Evolutionary conservation across 306 rosid species (phyloP), one percentile per base, ranked within the genome.

Genomic region (Calophaca sinica): DNA sequence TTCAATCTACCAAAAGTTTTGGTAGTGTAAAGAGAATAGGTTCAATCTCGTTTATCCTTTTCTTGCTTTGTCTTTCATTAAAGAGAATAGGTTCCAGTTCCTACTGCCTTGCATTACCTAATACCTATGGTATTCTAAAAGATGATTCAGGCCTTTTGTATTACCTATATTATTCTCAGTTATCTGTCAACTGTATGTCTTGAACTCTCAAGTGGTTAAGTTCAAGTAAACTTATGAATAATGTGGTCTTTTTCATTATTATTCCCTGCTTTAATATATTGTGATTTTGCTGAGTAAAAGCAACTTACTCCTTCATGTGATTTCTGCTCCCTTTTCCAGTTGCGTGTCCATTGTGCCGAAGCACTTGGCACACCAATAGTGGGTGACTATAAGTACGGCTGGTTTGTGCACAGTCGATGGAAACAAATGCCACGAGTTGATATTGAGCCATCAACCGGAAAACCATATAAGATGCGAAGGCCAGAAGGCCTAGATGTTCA

Each of bases 341-440:
- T 94, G 68, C 91, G 97, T 14, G 97, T 94, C 50, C 98, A 94
- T 82, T 94, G 98, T 51, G 97, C 98, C 33, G 97, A 94, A 88
- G 98, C 98, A 65, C 93, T 94, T 33, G 97, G 98, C 64, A 91
- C 97, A 0, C 97, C 98, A 5, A 94, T 94, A 38, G 96, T 94
- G 69, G 98, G 98, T 3, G 98, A 94, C 80, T 94, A 90, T 49
- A 91, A 88, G 84, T 94, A 94, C 7, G 98, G 98, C 32, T 94
- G 98, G 98, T 88, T 86, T 63, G 89, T 90, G 68, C 98, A 94
- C 59, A 79, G 72, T 75, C 83, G 79, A 50, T 91, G 98, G 98
- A 91, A 91, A 77, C 97, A 94, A 74, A 91, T 86, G 91, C 78
- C 96, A 2, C 89, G 86, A 2, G 85, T 90, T 0, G 91, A 94